A percentile compares a stretch with the other conserved stretches of the same genome.
These are phyloP conservation scores for Russula sp. DNA, from an alignment of 768 basidiomycete genomes.

Conservation along the genomic window DNA sequence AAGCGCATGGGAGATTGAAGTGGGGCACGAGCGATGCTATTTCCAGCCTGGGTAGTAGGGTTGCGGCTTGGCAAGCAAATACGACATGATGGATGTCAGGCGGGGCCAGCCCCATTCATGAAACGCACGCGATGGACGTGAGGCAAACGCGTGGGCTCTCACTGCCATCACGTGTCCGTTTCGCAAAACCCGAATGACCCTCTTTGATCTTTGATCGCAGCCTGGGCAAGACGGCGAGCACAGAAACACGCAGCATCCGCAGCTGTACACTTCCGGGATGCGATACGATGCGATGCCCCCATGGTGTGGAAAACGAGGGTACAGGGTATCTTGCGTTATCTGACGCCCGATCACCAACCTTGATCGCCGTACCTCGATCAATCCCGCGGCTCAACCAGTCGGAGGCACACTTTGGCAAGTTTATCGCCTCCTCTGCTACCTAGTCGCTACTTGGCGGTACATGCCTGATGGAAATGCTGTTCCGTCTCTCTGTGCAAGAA, in stretches of 20 bases:
- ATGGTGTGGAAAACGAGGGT: constrained; percentile 4
- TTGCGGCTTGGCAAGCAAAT: constrained; percentile 1
- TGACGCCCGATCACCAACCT: constrained; percentile 1
- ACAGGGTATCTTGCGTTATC: background rate
- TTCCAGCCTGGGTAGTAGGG: constrained; percentile 11
- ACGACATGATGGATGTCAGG: constrained; percentile 1
- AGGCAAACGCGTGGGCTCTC: constrained; percentile 14
- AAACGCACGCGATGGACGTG: constrained; percentile 10
- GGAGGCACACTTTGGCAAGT: too few species aligned
- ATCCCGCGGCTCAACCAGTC: background rate
- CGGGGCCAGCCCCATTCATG: constrained; percentile 9
- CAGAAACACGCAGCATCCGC: background rate
- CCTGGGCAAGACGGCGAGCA: background rate
- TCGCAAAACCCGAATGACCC: too few species aligned
- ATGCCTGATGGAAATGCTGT: too few species aligned
- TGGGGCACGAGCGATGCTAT: constrained; percentile 7
- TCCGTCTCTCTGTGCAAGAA: too few species aligned
- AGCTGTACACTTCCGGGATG: background rate
- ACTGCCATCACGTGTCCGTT: background rate
- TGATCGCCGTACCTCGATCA: background rate
- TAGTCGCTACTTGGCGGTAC: too few species aligned
- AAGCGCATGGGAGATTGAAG: background rate
- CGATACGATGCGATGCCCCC: background rate
- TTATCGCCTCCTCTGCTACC: too few species aligned
- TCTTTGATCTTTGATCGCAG: background rate